A percentile compares a stretch with the other conserved stretches of the same genome.
Evolutionary conservation across 805 yeast species (phyloP).

Genomic region (Schwanniomyces vanrijiae): DNA sequence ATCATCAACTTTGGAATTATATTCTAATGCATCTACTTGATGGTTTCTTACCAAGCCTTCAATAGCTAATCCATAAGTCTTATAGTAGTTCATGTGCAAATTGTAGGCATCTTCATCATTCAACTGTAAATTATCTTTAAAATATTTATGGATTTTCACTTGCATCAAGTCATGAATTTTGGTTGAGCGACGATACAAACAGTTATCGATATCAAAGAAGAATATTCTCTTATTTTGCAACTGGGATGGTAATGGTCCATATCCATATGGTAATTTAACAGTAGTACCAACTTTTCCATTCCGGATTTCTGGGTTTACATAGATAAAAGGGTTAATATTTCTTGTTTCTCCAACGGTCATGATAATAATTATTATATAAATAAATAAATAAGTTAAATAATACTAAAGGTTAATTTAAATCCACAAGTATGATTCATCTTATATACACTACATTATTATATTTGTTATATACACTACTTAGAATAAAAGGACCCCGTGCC

Average conservation of each 20-base stretch:
- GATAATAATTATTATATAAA: neutral
- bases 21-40: slow-evolving; percentile 83
- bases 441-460: neutral
- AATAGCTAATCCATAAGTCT: slow-evolving; percentile 86
- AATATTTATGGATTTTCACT: slow-evolving; percentile 76
- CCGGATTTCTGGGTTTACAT: slow-evolving; percentile 26
- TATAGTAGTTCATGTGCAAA: slow-evolving; percentile 75
- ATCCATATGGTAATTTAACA: slow-evolving; percentile 30
- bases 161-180: slow-evolving; percentile 87
- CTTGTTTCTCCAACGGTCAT: neutral
- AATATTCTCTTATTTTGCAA: slow-evolving; percentile 41
- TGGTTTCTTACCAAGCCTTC: slow-evolving; percentile 78
- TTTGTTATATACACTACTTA: neutral
- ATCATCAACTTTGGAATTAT: slow-evolving; percentile 88
- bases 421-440: neutral
- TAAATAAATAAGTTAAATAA: neutral
- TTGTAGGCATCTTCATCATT: slow-evolving; percentile 70
- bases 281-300: slow-evolving; percentile 14
- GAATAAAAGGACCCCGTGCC: slow-evolving; percentile 24
- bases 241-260: slow-evolving; percentile 33
- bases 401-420: neutral
- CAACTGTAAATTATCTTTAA: slow-evolving; percentile 61
- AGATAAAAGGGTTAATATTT: slow-evolving; percentile 9
- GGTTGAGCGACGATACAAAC: slow-evolving; percentile 74
- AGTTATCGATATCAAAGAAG: slow-evolving; percentile 92